phyloP scores from a whole-genome alignment of 352 stramenopile genomes.

The Pythium guiyangense region DNA sequence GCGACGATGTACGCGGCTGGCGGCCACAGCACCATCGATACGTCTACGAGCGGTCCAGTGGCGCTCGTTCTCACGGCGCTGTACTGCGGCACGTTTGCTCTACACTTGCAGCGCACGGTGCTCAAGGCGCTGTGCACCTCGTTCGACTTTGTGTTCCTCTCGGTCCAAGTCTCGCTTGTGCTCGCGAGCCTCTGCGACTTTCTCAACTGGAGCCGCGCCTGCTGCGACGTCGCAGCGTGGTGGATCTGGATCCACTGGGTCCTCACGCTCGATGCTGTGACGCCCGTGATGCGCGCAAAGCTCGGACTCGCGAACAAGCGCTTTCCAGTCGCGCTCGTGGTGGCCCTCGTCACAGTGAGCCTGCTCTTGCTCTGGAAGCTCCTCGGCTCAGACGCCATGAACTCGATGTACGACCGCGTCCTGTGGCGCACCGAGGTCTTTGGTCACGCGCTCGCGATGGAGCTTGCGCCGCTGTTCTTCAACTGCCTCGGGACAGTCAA shows the following conservation, averaged over 20 bases:
- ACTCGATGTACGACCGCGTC: constrained; percentile 16
- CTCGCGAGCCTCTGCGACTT: constrained; percentile 20
- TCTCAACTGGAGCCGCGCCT: constrained; percentile 15
- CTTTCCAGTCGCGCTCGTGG: constrained; percentile 6
- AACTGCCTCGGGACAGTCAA: constrained; percentile 14
- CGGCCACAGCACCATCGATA: background rate
- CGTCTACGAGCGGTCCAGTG: background rate
- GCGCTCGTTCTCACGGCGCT: constrained; percentile 2
- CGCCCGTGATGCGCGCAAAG: constrained; percentile 13
- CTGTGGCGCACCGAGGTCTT: constrained; percentile 6
- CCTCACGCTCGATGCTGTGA: constrained; percentile 21
- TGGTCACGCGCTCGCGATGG: constrained; percentile 6
- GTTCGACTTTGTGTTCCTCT: constrained; percentile 34
- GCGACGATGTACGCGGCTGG: background rate
- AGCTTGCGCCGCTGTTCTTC: constrained; percentile 20
- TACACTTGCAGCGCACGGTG: constrained; percentile 13
- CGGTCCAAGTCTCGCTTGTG: constrained; percentile 17
- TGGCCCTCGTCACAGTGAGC: constrained; percentile 1
- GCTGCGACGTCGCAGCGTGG: constrained; percentile 2
- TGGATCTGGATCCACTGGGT: constrained; percentile 25
- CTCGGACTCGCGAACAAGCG: constrained; percentile 7
- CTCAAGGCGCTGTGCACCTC: constrained; percentile 12
- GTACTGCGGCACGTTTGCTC: constrained; percentile 1
- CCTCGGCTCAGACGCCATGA: constrained; percentile 7
- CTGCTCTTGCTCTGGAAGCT: constrained; percentile 4